A percentile compares a stretch with the other conserved stretches of the same genome.
phyloP scores from a whole-genome alignment of 2,329 filamentous ascomycete species.

The Aspergillus sclerotialis region DNA sequence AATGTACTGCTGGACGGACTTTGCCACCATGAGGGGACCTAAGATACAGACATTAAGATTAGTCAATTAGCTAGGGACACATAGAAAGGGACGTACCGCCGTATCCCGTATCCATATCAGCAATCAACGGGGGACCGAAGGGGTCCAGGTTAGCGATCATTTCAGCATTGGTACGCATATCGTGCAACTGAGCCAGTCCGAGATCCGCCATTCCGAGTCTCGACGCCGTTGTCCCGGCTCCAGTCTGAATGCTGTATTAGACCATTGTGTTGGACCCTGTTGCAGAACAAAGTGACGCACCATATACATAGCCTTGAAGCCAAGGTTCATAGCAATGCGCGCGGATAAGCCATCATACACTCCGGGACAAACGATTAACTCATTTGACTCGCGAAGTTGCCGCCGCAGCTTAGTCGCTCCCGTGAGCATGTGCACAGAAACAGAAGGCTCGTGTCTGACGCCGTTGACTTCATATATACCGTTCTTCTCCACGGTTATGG shows the following conservation, averaged over 20 bases:
- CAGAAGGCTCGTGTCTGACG: slow-evolving; percentile 18
- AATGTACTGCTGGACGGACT: slow-evolving; percentile 44
- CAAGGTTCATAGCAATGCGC: slow-evolving; percentile 54
- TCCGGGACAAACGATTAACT: slow-evolving; percentile 52
- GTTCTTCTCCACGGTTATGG: slow-evolving; percentile 26
- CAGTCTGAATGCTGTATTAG: too few species aligned
- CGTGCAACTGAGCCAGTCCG: slow-evolving; percentile 53
- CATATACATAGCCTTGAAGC: slow-evolving; percentile 63
- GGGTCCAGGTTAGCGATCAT: slow-evolving; percentile 58
- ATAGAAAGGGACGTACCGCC: too few species aligned
- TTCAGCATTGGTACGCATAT: slow-evolving; percentile 57
- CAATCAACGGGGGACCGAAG: slow-evolving; percentile 52
- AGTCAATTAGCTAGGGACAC: too few species aligned
- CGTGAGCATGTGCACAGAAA: slow-evolving; percentile 21
- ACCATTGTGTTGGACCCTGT: too few species aligned
- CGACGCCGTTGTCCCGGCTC: slow-evolving; percentile 56
- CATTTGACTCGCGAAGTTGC: slow-evolving; percentile 19
- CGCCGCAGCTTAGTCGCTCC: too few species aligned
- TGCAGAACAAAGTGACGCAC: slow-evolving; percentile 36
- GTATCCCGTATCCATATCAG: slow-evolving; percentile 50
- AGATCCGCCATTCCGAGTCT: slow-evolving; percentile 58
- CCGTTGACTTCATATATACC: slow-evolving; percentile 26
- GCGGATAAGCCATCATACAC: slow-evolving; percentile 64
- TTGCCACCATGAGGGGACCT: slow-evolving; percentile 39
- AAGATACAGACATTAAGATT: too few species aligned